Evolutionary conservation across 768 basidiomycete genomes (phyloP).

Genomic region (Tephrocybe sp.): DNA sequence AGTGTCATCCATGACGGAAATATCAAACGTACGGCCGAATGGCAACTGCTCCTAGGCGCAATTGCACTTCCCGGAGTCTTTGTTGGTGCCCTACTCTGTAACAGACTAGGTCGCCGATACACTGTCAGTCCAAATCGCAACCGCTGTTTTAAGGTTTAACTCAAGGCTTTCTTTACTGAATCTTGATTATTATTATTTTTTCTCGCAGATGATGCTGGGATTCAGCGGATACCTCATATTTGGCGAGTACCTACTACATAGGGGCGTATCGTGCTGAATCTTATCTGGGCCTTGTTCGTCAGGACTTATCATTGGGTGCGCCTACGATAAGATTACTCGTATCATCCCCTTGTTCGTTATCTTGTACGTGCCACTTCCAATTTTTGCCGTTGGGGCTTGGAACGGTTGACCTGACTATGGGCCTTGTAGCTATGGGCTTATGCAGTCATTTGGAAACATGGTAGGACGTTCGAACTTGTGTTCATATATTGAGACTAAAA

Average conservation of each 20-base stretch:
- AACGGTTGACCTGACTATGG: not conserved
- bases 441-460: conserved; percentile 72
- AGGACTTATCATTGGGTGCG: conserved; percentile 57
- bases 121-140: conserved; percentile 33
- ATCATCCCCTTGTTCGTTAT: conserved; percentile 66
- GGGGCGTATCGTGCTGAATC: not conserved
- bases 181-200: too few relatives aligned
- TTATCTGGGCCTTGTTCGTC: not conserved
- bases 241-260: conserved; percentile 33
- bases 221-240: conserved; percentile 69
- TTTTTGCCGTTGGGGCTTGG: not conserved
- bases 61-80: conserved; percentile 64
- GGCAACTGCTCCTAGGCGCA: conserved; percentile 61
- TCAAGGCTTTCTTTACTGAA: not conserved
- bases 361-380: conserved; percentile 43
- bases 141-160: not conserved
- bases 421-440: conserved; percentile 55
- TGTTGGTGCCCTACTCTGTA: conserved; percentile 37
- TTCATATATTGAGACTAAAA: not conserved
- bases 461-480: conserved; percentile 24
- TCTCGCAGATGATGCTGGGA: conserved; percentile 57
- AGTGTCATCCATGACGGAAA: conserved; percentile 55
- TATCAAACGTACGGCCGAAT: conserved; percentile 63
- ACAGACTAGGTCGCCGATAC: conserved; percentile 52
- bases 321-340: conserved; percentile 60